Evolutionary conservation across 495 filamentous ascomycete genomes (phyloP).

Genomic region (Peziza echinospora): DNA sequence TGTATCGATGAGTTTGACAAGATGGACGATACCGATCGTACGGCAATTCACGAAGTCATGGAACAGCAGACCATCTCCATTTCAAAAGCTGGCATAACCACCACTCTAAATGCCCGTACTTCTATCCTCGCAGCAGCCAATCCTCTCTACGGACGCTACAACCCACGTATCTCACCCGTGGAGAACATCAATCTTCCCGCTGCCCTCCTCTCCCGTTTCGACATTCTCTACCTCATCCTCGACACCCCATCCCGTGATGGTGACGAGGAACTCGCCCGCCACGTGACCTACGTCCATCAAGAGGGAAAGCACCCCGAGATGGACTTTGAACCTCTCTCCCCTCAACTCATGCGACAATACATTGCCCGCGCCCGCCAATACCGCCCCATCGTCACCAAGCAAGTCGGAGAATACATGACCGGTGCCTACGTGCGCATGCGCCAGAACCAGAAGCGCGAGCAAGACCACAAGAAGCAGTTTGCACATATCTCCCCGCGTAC

Average conservation of each 20-base stretch:
- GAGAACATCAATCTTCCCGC: slow-evolving; percentile 98
- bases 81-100: slow-evolving; percentile 93
- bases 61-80: slow-evolving; percentile 98
- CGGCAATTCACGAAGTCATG: slow-evolving; percentile 99
- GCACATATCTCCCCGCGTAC: slow-evolving; percentile 85
- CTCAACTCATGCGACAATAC: slow-evolving; percentile 83
- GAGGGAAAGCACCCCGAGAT: slow-evolving; percentile 79
- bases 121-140: slow-evolving; percentile 97
- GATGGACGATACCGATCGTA: slow-evolving; percentile 93
- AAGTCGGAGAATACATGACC: slow-evolving; percentile 83
- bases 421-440: slow-evolving; percentile 88
- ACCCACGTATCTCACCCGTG: slow-evolving; percentile 84
- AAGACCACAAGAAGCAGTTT: slow-evolving; percentile 72
- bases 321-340: slow-evolving; percentile 36
- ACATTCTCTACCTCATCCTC: slow-evolving; percentile 87
- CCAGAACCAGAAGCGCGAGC: slow-evolving; percentile 68
- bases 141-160: slow-evolving; percentile 93
- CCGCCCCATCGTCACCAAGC: slow-evolving; percentile 62
- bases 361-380: slow-evolving; percentile 77
- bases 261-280: slow-evolving; percentile 82
- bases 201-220: slow-evolving; percentile 86
- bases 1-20: slow-evolving; percentile 99
- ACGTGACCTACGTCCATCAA: slow-evolving; percentile 96
- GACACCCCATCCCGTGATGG: slow-evolving; percentile 73
- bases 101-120: slow-evolving; percentile 84